phyloP scores from a whole-genome alignment of 169 alveolate species.

The Cryptosporidium baileyi region DNA sequence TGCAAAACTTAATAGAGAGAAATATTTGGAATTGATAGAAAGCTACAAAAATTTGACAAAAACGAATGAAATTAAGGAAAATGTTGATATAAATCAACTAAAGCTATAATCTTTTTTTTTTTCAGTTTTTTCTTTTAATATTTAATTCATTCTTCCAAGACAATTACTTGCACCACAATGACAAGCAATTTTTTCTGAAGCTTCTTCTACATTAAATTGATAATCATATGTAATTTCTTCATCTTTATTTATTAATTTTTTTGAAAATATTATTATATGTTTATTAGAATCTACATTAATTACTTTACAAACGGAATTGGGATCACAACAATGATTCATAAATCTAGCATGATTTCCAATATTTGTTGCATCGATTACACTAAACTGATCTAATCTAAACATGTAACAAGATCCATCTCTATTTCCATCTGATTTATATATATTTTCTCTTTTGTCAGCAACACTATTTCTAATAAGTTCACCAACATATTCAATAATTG shows the following conservation, averaged over 20 bases:
- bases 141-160: slow-evolving; percentile 89
- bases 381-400: slow-evolving; percentile 92
- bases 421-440: slow-evolving; percentile 83
- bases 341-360: slow-evolving; percentile 95
- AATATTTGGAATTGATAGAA: slow-evolving; percentile 14
- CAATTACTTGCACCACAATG: slow-evolving; percentile 89
- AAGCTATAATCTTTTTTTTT: background rate
- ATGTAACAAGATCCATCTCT: slow-evolving; percentile 90
- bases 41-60: background rate
- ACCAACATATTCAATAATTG: slow-evolving; percentile 95
- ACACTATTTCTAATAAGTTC: slow-evolving; percentile 88
- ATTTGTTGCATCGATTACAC: slow-evolving; percentile 95
- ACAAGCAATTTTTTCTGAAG: slow-evolving; percentile 83
- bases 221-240: slow-evolving; percentile 98
- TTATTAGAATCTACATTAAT: slow-evolving; percentile 85
- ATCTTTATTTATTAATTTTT: slow-evolving; percentile 88
- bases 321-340: slow-evolving; percentile 97
- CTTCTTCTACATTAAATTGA: slow-evolving; percentile 88
- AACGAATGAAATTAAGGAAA: slow-evolving; percentile 24
- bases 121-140: background rate
- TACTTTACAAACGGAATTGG: slow-evolving; percentile 87
- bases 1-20: background rate
- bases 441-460: slow-evolving; percentile 88
- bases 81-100: background rate
- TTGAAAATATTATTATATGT: slow-evolving; percentile 94